Conservation (phyloP, 805 yeast genomes). For the Wickerhamiella hasegawae region DNA sequence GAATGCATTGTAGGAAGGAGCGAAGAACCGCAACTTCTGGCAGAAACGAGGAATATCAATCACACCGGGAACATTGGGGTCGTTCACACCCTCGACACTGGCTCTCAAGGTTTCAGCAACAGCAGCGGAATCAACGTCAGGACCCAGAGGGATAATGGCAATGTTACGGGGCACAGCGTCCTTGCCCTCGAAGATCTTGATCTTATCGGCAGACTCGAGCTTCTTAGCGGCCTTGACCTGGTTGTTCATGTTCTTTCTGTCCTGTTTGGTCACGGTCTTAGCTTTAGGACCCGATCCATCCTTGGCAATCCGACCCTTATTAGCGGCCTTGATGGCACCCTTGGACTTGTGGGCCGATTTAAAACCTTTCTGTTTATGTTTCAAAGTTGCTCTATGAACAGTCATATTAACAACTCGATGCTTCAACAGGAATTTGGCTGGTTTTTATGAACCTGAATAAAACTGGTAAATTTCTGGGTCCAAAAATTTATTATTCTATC, state of each 20-base stretch:
- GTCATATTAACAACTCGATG: conserved; percentile 11
- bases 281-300: conserved; percentile 19
- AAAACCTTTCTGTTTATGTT: conserved; percentile 76
- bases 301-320: conserved; percentile 78
- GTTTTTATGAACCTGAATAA: too few species aligned
- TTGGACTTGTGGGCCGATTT: conserved; percentile 85
- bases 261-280: conserved; percentile 33
- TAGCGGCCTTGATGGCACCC: conserved; percentile 63
- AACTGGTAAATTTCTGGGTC: too few species aligned
- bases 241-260: conserved; percentile 61
- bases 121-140: conserved; percentile 35
- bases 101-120: conserved; percentile 13
- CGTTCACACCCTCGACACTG: conserved; percentile 9
- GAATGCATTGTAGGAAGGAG: conserved; percentile 47
- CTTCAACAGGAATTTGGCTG: neutral
- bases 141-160: conserved; percentile 63
- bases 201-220: conserved; percentile 35
- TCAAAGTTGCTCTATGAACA: conserved; percentile 75
- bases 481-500: too few species aligned
- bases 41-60: conserved; percentile 50
- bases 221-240: conserved; percentile 66
- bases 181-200: conserved; percentile 65
- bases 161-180: conserved; percentile 73
- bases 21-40: conserved; percentile 51
- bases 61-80: conserved; percentile 20